Evolutionary conservation across 1,284 basidiomycete genomes (phyloP).

Genomic region (Tylopilus sp.): DNA sequence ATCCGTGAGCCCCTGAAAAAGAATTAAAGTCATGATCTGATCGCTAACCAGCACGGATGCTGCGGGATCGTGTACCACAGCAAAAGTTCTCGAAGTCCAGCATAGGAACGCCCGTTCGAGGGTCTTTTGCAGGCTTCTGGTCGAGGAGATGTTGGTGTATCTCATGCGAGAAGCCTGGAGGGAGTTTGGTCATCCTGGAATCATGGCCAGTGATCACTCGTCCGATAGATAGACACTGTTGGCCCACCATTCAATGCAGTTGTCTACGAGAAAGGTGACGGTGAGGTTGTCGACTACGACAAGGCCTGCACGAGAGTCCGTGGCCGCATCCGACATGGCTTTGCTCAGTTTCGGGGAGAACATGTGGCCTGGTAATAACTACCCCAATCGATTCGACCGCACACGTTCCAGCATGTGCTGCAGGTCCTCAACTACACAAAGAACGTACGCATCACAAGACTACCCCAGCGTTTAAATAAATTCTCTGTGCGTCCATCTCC

Average conservation of each 20-base stretch:
- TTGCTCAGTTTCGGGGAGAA: no score
- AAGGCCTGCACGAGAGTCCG: constrained; percentile 18
- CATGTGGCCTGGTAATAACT: no score
- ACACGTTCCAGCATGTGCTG: constrained; percentile 10
- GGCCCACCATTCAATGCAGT: constrained; percentile 69
- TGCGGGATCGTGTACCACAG: constrained; percentile 49
- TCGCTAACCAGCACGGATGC: not conserved
- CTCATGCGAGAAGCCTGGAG: constrained; percentile 75
- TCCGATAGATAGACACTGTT: not conserved
- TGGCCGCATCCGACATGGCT: constrained; percentile 12
- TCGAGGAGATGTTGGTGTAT: constrained; percentile 57
- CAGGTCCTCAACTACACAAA: not conserved
- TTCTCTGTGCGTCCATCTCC: not conserved
- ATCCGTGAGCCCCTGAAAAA: constrained; percentile 70
- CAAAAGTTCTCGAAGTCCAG: constrained; percentile 74
- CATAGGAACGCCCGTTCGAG: constrained; percentile 58
- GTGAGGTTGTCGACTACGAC: constrained; percentile 46
- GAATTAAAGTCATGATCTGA: not conserved
- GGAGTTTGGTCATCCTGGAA: constrained; percentile 69
- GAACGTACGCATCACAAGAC: constrained; percentile 7
- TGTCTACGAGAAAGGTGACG: constrained; percentile 73
- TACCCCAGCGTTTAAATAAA: not conserved
- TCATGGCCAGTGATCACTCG: not conserved
- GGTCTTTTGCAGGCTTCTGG: constrained; percentile 47
- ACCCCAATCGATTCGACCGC: not conserved